phyloP scores from a whole-genome alignment of 179 eudicot genomes.

The Vitellaria paradoxa region DNA sequence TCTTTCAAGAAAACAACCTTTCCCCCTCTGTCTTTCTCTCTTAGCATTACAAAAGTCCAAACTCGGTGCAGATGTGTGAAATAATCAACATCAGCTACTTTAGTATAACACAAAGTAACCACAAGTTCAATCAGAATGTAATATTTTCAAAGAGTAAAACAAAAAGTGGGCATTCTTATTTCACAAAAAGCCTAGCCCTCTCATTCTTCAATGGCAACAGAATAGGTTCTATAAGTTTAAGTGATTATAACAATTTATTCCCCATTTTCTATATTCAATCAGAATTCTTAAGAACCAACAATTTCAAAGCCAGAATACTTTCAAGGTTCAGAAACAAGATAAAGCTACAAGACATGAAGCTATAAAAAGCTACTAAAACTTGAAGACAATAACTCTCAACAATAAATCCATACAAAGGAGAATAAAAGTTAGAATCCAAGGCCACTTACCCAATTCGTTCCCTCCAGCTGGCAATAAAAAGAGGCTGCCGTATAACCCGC shows the following conservation, averaged over 20 bases:
- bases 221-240: neutral
- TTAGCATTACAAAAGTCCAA: neutral
- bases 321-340: neutral
- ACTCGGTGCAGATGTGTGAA: neutral
- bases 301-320: neutral
- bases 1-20: neutral
- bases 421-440: neutral
- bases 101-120: neutral
- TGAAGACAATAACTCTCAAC: neutral
- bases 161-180: neutral
- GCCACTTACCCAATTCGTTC: slow-evolving; percentile 45
- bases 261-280: neutral
- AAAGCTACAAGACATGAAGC: slow-evolving; percentile 5
- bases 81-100: neutral
- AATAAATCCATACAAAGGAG: neutral
- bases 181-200: neutral
- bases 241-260: neutral
- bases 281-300: neutral
- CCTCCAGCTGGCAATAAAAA: slow-evolving; percentile 50
- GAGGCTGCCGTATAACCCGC: slow-evolving; percentile 49
- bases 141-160: neutral
- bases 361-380: neutral
- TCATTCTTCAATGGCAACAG: neutral
- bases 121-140: neutral
- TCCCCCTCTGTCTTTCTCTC: neutral